Conservation (phyloP, 2,329 filamentous ascomycete species). For the Trichoderma sp. region DNA sequence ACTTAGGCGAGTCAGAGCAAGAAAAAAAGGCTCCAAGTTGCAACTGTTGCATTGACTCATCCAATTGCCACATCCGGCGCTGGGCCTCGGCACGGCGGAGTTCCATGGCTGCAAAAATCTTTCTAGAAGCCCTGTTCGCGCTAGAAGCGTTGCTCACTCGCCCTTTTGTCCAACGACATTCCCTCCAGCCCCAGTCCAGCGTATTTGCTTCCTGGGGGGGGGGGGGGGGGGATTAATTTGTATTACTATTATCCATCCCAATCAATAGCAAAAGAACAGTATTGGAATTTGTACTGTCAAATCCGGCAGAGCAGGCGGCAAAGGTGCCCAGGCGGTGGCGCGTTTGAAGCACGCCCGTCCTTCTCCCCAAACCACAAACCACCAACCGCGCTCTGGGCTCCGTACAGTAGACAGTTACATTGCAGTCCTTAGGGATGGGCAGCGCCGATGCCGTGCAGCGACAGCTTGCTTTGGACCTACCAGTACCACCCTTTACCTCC, state of each 20-base stretch:
- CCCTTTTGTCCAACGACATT: neutral
- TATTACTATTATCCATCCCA: neutral
- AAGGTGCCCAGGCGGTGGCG: neutral
- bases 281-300: neutral
- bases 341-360: neutral
- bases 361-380: neutral
- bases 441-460: neutral
- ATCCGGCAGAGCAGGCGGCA: neutral
- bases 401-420: neutral
- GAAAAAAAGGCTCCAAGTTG: neutral
- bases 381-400: too few relatives aligned
- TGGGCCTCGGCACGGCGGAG: slow-evolving; percentile 4
- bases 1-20: slow-evolving; percentile 10
- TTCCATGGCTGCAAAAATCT: neutral
- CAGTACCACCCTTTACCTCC: neutral
- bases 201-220: neutral
- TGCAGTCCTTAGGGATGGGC: neutral
- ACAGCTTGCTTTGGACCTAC: neutral
- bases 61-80: neutral
- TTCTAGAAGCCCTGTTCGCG: slow-evolving; percentile 12
- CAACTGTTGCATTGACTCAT: slow-evolving; percentile 1
- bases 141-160: slow-evolving; percentile 2
- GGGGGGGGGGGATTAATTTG: neutral
- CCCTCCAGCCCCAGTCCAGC: neutral
- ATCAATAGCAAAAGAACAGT: too few relatives aligned